These are phyloP conservation scores for Bipolaris oryzae DNA, from an alignment of 2,329 filamentous ascomycete species.

Conservation along the genomic window DNA sequence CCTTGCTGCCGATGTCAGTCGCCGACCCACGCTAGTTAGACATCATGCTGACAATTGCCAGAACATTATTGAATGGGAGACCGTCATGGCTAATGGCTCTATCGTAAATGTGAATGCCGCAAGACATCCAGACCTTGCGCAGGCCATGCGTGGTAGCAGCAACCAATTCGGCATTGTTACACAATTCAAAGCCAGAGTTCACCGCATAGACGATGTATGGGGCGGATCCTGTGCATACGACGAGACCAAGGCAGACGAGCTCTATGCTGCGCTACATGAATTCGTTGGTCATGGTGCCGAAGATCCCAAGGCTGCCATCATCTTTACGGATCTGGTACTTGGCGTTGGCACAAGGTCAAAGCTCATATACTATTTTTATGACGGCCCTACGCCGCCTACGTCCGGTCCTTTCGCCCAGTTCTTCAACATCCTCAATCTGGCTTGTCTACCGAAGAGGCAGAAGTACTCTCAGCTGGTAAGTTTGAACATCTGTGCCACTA, in stretches of 20 bases:
- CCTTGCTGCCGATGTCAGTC: slow-evolving; percentile 34
- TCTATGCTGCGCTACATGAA: slow-evolving; percentile 45
- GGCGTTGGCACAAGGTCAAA: slow-evolving; percentile 13
- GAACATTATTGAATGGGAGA: slow-evolving; percentile 43
- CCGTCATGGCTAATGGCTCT: slow-evolving; percentile 40
- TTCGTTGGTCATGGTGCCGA: slow-evolving; percentile 35
- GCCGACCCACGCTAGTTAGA: background rate
- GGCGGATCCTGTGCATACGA: slow-evolving; percentile 48
- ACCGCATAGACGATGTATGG: slow-evolving; percentile 45
- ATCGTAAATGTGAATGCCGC: slow-evolving; percentile 33
- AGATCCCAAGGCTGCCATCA: slow-evolving; percentile 34
- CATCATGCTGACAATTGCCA: slow-evolving; percentile 6
- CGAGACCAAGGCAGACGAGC: slow-evolving; percentile 28
- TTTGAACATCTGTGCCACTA: background rate
- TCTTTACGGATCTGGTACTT: slow-evolving; percentile 23
- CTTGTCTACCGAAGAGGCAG: slow-evolving; percentile 30
- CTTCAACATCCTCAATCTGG: slow-evolving; percentile 33
- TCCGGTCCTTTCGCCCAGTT: slow-evolving; percentile 42
- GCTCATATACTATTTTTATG: slow-evolving; percentile 32
- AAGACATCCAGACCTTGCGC: slow-evolving; percentile 41
- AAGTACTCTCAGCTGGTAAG: slow-evolving; percentile 44
- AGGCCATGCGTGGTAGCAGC: slow-evolving; percentile 39
- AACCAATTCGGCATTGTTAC: slow-evolving; percentile 39
- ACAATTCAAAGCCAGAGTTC: slow-evolving; percentile 29
- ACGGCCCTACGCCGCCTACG: slow-evolving; percentile 37